Base-by-base conservation (phyloP, 1,284 basidiomycete genomes). In the Fistulinella cinereoalba region DNA sequence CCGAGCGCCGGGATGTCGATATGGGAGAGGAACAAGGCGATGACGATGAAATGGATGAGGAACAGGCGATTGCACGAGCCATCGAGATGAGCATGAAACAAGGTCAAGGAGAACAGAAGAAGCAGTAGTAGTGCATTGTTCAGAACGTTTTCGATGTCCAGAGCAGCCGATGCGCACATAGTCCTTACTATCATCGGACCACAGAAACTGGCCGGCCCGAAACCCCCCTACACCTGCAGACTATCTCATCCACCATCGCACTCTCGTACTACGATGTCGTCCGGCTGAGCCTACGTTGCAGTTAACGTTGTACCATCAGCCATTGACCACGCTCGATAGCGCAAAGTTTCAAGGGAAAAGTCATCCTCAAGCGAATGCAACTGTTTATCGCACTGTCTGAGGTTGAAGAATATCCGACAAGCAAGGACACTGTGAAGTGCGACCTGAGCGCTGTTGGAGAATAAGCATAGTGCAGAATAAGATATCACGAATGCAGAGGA, bases 51-150 rank as follows among this genome's bases (percentile, higher is more conserved):
- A 72, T 75, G 44, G 77, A 76, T 45, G 77, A 80, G 51, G 78
- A 81, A 50, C 76, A 73, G 13, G 78, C 73, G 8, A 80, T 80
- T 59, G 71, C 75, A 37, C 68, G 71, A 36, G 79, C 79, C n/a
- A 81, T 78, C 51, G 72, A 71, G 58, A 80, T 77, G 79, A 81
- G 76, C 53, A 79, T 76, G 77, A 70, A 71, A 50, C 69, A 67
- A 34, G 67, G 71, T 46, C 71, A 74, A 19, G 64, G 72, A 46
- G 67, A 66, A 28, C 53, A 66, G 29, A 66, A 66, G 38, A 66
- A 64, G 42, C 40, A 66, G 62, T 57, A 57, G 43, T n/a, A 43
- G 24, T 10, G 38, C 12, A 15, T 40, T 0, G 9, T 41, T 47
- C 37, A n/a, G n/a, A n/a, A n/a, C n/a, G n/a, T n/a, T n/a, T n/a